Evolutionary conservation across 1,139 yeast species (phyloP), one percentile per base, ranked within the genome.

Genomic region (Saccharomyces hybrid): DNA sequence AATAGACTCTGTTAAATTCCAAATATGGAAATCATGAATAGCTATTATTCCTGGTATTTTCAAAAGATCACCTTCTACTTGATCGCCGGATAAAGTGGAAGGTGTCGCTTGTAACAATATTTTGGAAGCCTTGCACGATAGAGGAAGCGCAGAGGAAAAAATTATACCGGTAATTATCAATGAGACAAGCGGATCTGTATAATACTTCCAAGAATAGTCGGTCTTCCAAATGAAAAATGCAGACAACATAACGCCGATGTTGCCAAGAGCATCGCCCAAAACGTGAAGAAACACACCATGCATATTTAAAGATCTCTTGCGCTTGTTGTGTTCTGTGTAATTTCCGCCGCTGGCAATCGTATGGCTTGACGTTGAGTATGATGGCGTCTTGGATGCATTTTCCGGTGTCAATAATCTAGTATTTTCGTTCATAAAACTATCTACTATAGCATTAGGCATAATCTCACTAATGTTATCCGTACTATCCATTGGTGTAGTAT

Each of bases 281-380:
- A 93, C 99, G 68, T 93, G 99, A 64, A 93, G 76, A 67, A 88
- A 93, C 3, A 93, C 98, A 58, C 99, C 98, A 65, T 89, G 95
- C 98, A 93, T 93, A 72, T 93, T 93, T 76, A 93, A 76, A 13
- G 96, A 88, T 64, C 75, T 73, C 63, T 8, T 38, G n/a, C 25
- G 9, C 23, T 16, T 16, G n/a, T 38, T 38, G 13, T 38, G 6
- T 2, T 38, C 25, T 38, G 25, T 11, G 11, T 38, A 5, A 38
- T 38, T 38, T 23, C 44, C 25, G 44, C 6, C 44, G 44, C 47
- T 20, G 42, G 49, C 30, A 23, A 25, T n/a, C 2, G 27, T 31
- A 55, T 58, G 16, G 57, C 66, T 5, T 56, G 44, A 38, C 11
- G 25, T 4, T 38, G 44, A 16, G 25, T 38, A 38, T 9, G 44